phyloP scores from a whole-genome alignment of 2,329 filamentous ascomycete genomes.

The Neonectria ditissima region DNA sequence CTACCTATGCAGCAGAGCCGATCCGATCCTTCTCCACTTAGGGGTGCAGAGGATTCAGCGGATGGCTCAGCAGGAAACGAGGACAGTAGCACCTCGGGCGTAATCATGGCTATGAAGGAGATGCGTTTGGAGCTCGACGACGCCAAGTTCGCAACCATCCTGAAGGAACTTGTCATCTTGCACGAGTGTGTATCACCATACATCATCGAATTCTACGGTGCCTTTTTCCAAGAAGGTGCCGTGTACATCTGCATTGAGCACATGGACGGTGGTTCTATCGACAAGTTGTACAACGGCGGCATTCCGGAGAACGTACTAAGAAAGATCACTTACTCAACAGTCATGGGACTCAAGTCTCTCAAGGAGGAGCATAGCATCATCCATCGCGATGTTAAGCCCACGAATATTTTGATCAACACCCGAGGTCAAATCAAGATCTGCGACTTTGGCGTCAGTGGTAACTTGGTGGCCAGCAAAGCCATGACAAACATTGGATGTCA shows the following conservation, averaged over 20 bases:
- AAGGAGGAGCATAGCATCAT: conserved; percentile 99
- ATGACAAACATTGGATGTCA: conserved; percentile 99
- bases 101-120: conserved; percentile 99
- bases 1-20: conserved; percentile 52
- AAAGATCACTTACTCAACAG: conserved; percentile 90
- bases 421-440: conserved; percentile 96
- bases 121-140: conserved; percentile 96
- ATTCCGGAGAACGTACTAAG: conserved; percentile 88
- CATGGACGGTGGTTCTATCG: conserved; percentile 98
- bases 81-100: conserved; percentile 72
- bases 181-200: conserved; percentile 95
- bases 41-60: conserved; percentile 45
- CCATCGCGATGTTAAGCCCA: conserved; percentile 97
- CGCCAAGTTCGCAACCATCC: conserved; percentile 94
- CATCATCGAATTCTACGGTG: conserved; percentile 98
- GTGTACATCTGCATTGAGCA: conserved; percentile 99
- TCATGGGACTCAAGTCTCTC: conserved; percentile 89
- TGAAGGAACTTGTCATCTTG: conserved; percentile 96
- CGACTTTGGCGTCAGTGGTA: conserved; percentile 97
- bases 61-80: conserved; percentile 46
- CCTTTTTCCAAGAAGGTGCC: conserved; percentile 98
- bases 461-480: conserved; percentile 95
- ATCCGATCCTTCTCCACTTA: conserved; percentile 50
- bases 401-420: conserved; percentile 95
- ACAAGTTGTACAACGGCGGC: conserved; percentile 92